Base-by-base conservation (phyloP, 441 rosid species). In the Adansonia madagascariensis region DNA sequence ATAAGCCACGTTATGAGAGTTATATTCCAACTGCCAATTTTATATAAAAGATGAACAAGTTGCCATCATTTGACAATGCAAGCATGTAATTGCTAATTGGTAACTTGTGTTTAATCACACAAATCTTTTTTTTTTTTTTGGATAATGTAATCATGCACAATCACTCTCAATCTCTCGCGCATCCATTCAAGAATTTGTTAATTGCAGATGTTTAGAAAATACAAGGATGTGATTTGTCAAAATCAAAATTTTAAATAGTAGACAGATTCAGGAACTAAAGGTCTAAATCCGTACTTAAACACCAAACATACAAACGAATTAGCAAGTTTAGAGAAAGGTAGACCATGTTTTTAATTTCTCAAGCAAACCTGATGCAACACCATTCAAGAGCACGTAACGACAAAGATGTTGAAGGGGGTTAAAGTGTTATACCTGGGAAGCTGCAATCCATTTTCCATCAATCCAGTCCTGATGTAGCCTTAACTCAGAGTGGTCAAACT, bases 401-500 rank as follows among this genome's bases (percentile, higher is more conserved):
- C 8, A 52, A 52, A 52, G 27, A 52, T 71, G 47, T n/a, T 71
- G 62, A 53, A 52, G 46, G 24, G 60, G 44, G 41, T 27, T n/a
- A 22, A 18, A 60, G 74, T 24, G 47, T 9, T 85, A 77, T 85
- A 89, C 94, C 90, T 69, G 68, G 17, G 86, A 86, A 78, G 92
- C 75, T 20, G 56, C 35, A 69, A 87, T 69, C 98, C 98, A 93
- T 75, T 86, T 85, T 27, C 95, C 94, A 77, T 81, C 74, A 44
- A 88, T 79, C 97, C 99, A 92, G 52, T 93, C 97, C 78, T 86
- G 92, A 86, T 90, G 95, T 12, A 59, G 81, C 85, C 99, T 87
- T 57, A 93, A 83, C 1, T 89, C 90, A 75, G 90, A 84, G 75
- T 87, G 94, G 73, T 81, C 67, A 71, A 84, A 91, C 78, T 50